Conservation (phyloP, 23 red algal species). For the Gracilaria vermiculophylla region DNA sequence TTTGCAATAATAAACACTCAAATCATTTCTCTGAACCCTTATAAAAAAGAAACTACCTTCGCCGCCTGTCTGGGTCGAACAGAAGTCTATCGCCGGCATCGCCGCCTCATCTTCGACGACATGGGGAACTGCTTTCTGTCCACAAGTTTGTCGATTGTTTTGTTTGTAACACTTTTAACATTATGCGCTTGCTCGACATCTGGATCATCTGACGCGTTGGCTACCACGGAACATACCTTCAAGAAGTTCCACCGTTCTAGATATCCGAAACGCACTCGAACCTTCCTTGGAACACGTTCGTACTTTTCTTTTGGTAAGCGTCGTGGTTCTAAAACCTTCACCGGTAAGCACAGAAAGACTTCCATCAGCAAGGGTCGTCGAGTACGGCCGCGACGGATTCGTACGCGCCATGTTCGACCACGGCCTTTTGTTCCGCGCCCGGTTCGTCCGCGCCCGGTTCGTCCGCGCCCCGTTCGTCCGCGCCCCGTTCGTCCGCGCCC, state of each 20-base stretch:
- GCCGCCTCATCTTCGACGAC: neutral
- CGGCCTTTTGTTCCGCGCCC: too few relatives aligned
- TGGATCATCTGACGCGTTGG: neutral
- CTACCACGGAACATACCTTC: neutral
- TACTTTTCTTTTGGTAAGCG: neutral
- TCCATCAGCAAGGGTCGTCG: too few relatives aligned
- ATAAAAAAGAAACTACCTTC: too few relatives aligned
- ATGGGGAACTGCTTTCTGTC: neutral
- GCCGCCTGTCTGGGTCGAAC: too few relatives aligned
- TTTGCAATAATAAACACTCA: too few relatives aligned
- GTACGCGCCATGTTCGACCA: too few relatives aligned
- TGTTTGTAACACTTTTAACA: neutral
- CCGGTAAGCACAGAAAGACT: too few relatives aligned
- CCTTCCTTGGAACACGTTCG: neutral
- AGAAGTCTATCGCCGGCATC: too few relatives aligned
- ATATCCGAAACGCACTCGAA: neutral
- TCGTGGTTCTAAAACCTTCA: too few relatives aligned
- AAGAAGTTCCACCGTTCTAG: neutral
- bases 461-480: neutral
- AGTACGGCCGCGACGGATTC: too few relatives aligned
- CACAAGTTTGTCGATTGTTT: neutral
- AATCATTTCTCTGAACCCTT: too few relatives aligned
- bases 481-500: neutral
- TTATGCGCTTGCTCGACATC: neutral
- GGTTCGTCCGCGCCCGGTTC: too few relatives aligned